These are phyloP conservation scores for Sporisorium sorghi DNA, from an alignment of 1,284 basidiomycete genomes.

Conservation along the genomic window DNA sequence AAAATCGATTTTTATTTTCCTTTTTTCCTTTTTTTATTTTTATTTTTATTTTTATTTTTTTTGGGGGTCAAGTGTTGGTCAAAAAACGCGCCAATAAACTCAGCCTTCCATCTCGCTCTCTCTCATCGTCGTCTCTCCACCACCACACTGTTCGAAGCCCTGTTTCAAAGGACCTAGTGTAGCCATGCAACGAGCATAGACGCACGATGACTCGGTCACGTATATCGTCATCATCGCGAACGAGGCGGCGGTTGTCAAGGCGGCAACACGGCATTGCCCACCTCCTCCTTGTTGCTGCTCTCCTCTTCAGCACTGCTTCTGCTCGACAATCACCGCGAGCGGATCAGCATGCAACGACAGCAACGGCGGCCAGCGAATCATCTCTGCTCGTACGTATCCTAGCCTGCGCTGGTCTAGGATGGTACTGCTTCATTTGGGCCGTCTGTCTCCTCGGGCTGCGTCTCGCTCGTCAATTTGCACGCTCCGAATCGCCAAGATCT, in stretches of 20 bases:
- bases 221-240: not conserved
- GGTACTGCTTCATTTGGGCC: constrained; percentile 81
- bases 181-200: constrained; percentile 1
- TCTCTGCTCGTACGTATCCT: not conserved
- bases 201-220: not conserved
- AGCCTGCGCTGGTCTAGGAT: constrained; percentile 71
- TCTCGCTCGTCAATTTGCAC: constrained; percentile 43
- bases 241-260: not conserved
- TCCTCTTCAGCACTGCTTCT: not conserved
- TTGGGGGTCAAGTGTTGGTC: too few relatives aligned
- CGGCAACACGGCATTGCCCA: not conserved
- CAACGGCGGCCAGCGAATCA: not conserved
- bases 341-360: not conserved
- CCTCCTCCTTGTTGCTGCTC: not conserved
- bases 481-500: constrained; percentile 31
- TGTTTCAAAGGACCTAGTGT: too few relatives aligned
- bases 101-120: not conserved
- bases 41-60: too few relatives aligned
- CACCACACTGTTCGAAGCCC: not conserved
- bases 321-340: not conserved
- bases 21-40: too few relatives aligned
- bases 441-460: constrained; percentile 81
- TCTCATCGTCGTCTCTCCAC: not conserved
- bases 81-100: not conserved
- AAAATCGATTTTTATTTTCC: too few relatives aligned